Conservation (phyloP, 306 rosid species). For the Rosa chinensis region DNA sequence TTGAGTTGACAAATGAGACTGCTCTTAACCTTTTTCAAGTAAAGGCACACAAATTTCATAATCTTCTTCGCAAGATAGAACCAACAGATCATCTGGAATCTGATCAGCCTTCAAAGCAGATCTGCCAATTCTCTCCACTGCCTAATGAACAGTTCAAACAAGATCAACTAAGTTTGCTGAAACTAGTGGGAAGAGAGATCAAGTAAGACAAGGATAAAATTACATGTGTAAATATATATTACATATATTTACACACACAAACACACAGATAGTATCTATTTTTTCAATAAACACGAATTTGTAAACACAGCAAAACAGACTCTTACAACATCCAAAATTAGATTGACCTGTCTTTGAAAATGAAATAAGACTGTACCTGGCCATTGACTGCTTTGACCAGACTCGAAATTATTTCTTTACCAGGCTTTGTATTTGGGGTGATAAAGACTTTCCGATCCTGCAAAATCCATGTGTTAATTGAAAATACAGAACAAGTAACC, state of each 20-base stretch:
- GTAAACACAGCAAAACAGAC: not conserved
- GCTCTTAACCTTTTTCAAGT: slow-evolving; percentile 73
- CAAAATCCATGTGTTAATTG: slow-evolving; percentile 15
- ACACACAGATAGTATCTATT: not conserved
- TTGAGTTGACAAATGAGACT: not conserved
- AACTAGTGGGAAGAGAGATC: slow-evolving; percentile 20
- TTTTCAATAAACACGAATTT: not conserved
- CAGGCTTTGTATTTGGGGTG: slow-evolving; percentile 84
- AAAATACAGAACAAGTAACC: slow-evolving; percentile 22
- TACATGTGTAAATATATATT: not conserved
- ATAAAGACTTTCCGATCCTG: slow-evolving; percentile 82
- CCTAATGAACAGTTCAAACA: slow-evolving; percentile 42
- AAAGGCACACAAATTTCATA: slow-evolving; percentile 65
- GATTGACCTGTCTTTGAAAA: not conserved
- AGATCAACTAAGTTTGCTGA: slow-evolving; percentile 14
- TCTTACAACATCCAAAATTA: not conserved
- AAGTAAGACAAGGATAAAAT: not conserved
- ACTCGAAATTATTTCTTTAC: slow-evolving; percentile 63
- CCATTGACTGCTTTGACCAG: slow-evolving; percentile 81
- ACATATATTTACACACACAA: too few species aligned
- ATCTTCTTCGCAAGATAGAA: slow-evolving; percentile 92
- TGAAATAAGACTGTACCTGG: slow-evolving; percentile 43
- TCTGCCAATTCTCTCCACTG: slow-evolving; percentile 65
- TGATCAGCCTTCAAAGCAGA: slow-evolving; percentile 51
- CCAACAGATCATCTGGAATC: slow-evolving; percentile 66